Base-by-base conservation (phyloP, 306 rosid species). In the Elaeagnus macrophylla region DNA sequence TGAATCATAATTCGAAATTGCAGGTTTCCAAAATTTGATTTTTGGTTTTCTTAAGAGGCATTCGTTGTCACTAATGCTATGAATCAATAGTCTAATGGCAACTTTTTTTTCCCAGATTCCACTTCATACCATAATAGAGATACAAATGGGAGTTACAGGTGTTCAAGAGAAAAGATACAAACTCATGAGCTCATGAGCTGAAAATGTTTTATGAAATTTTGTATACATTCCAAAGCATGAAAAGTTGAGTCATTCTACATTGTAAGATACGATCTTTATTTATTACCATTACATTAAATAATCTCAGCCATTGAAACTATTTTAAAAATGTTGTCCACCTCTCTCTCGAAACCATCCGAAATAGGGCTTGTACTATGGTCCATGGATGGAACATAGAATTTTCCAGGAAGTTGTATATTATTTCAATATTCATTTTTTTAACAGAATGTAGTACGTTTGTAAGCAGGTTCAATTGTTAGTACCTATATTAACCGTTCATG, bases 91-190 rank as follows among this genome's bases (percentile, higher is more conserved):
- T 19, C 61, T 54, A 10, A 54, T 43, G 1, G 16, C 51, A 0
- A 20, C 5, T 15, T 44, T 38, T 44, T 25, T 55, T 55, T 77
- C 74, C 39, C 86, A 93, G 99, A 72, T 93, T 66, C 99, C 99
- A 7, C 96, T 93, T 54, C 99, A 93, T 60, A 93, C 99, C 1
- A 93, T 93, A 48, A 84, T 93, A 63, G 99, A 93, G 84, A 93
- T 93, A 62, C 96, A 87, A 74, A 87, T 93, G 99, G 99, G 96
- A 70, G 99, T 93, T 57, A 75, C 93, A 4, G 99, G 99, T 9
- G 99, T 93, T 45, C 95, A 82, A 71, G 99, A 87, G 82, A 93
- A 87, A 78, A 69, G 96, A 69, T 93, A 93, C 86, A 93, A 87
- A 65, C 88, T 93, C 55, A 93, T 93, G 96, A 89, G 86, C 88